Percentiles rank a stretch among this genome's conserved stretches.
These are phyloP conservation scores for Anacardium occidentale DNA, from an alignment of 345 rosid genomes.

Conservation along the genomic window DNA sequence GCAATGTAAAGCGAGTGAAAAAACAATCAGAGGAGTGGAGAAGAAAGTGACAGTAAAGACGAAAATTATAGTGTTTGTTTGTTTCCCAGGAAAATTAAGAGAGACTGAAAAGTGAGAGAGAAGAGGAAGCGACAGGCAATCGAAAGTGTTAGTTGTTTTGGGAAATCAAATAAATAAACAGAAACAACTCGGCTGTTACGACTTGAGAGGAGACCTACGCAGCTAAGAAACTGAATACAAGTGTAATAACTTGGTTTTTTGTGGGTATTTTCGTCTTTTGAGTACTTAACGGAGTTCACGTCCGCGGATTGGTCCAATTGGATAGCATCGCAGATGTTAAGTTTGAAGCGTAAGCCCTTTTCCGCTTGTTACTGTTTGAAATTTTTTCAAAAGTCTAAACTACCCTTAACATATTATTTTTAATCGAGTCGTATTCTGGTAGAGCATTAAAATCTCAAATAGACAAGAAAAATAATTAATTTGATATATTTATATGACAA, in stretches of 20 bases:
- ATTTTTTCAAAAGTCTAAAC: too few relatives aligned
- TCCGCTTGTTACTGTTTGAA: too few relatives aligned
- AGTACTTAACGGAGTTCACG: too few relatives aligned
- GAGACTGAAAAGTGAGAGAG: not conserved
- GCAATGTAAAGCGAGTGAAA: not conserved
- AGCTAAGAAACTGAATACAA: conserved; percentile 18
- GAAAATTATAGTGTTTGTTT: conserved; percentile 7
- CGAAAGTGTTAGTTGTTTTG: conserved; percentile 1
- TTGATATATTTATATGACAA: too few relatives aligned
- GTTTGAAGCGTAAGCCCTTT: too few relatives aligned
- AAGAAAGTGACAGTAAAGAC: not conserved
- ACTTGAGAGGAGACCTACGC: conserved; percentile 21
- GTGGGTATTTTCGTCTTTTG: conserved; percentile 36
- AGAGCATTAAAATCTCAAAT: too few relatives aligned
- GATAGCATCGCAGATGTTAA: not conserved
- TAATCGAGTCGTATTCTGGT: too few relatives aligned
- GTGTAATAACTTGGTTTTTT: not conserved
- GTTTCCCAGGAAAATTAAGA: not conserved
- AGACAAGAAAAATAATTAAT: too few relatives aligned
- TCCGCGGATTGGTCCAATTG: not conserved
- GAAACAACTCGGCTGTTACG: not conserved
- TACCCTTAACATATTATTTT: too few relatives aligned
- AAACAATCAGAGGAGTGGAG: not conserved
- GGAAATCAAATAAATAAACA: not conserved
- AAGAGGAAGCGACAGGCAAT: conserved; percentile 11